Conservation (phyloP, 257 asterid genomes). For the Fraxinus cuspidata region DNA sequence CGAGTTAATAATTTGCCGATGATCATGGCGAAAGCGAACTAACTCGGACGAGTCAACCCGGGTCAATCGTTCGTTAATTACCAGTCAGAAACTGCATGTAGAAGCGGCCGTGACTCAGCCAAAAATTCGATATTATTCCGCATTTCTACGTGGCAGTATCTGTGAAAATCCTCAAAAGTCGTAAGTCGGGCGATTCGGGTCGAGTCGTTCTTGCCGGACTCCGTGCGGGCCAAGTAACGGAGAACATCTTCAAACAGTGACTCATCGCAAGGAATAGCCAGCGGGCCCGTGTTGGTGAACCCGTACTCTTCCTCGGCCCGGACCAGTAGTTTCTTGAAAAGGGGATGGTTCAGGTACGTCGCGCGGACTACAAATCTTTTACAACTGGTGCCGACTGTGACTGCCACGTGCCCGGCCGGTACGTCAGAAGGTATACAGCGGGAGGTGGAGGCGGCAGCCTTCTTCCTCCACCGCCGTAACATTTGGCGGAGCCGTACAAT, state of each 20-base stretch:
- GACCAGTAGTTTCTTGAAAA: conserved; percentile 49
- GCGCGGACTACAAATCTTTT: conserved; percentile 58
- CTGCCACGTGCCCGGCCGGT: conserved; percentile 68
- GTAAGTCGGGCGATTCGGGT: conserved; percentile 42
- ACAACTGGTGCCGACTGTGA: conserved; percentile 47
- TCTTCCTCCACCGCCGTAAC: conserved; percentile 64
- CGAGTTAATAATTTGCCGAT: not conserved
- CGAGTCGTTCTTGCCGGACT: conserved; percentile 32
- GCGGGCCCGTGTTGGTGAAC: conserved; percentile 58
- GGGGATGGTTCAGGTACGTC: conserved; percentile 57
- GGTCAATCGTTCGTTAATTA: conserved; percentile 18
- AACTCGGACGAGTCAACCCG: conserved; percentile 30
- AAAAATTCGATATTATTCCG: conserved; percentile 46
- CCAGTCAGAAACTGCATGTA: conserved; percentile 45
- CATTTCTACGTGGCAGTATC: conserved; percentile 46
- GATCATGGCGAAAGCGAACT: not conserved
- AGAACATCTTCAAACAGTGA: conserved; percentile 54
- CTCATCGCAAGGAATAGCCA: conserved; percentile 69
- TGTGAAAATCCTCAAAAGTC: conserved; percentile 53
- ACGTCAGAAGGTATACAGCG: conserved; percentile 55
- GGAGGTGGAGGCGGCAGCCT: conserved; percentile 40
- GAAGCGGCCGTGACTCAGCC: conserved; percentile 70
- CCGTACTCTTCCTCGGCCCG: conserved; percentile 69
- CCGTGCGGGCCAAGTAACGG: conserved; percentile 47
- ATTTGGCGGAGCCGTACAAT: conserved; percentile 65